phyloP scores from a whole-genome alignment of 2,329 filamentous ascomycete genomes.

The Sarocladium brachiariae region DNA sequence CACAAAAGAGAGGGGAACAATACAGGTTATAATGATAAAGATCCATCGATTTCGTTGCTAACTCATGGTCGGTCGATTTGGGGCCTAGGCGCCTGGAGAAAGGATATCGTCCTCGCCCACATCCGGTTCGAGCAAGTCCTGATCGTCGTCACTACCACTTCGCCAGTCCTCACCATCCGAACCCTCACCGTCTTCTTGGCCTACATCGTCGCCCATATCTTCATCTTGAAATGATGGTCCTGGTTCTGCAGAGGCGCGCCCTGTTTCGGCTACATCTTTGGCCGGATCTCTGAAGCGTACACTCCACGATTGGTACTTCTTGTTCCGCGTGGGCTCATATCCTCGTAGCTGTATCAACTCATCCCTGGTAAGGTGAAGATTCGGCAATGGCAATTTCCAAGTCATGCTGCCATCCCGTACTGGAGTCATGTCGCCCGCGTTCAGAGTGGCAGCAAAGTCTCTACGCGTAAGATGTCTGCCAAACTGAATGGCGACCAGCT shows the following conservation, averaged over 20 bases:
- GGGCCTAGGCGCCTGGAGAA: not conserved
- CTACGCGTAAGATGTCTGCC: conserved; percentile 39
- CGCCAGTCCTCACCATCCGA: conserved; percentile 12
- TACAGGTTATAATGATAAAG: too few relatives aligned
- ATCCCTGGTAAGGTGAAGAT: conserved; percentile 27
- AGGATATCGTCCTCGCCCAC: conserved; percentile 8
- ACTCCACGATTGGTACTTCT: conserved; percentile 20
- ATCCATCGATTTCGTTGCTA: too few relatives aligned
- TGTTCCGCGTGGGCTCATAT: conserved; percentile 28
- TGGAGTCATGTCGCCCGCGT: conserved; percentile 28
- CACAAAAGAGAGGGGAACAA: too few relatives aligned
- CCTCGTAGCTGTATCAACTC: conserved; percentile 29
- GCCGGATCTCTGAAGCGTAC: not conserved
- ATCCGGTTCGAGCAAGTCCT: not conserved
- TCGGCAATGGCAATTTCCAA: conserved; percentile 27
- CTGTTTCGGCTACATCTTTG: not conserved
- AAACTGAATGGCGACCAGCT: conserved; percentile 63
- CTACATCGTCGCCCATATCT: conserved; percentile 11
- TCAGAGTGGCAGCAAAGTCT: conserved; percentile 29
- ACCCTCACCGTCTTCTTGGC: conserved; percentile 21
- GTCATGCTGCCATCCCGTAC: conserved; percentile 15
- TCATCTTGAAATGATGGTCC: conserved; percentile 9
- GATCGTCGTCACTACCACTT: conserved; percentile 10
- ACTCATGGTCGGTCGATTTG: too few relatives aligned
- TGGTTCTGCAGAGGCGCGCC: not conserved